Percentiles rank a stretch among this genome's conserved stretches.
Conservation (phyloP, 192 early-diverging fungal genomes). For the Cladochytrium replicatum region DNA sequence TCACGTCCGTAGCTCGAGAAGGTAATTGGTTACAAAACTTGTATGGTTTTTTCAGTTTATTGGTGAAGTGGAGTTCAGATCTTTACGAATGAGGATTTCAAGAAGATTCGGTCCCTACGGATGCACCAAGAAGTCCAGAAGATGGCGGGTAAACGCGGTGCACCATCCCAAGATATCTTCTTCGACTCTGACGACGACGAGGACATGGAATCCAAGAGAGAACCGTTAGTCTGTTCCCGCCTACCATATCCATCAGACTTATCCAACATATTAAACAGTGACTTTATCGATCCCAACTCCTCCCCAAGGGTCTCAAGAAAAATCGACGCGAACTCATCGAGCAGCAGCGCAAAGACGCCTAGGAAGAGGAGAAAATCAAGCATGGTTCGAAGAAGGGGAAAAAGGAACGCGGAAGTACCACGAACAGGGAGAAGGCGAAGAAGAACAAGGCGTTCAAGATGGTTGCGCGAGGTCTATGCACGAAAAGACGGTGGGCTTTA, state of each 20-base stretch:
- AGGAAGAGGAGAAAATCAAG: conserved; percentile 82
- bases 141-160: conserved; percentile 23
- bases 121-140: conserved; percentile 50
- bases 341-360: conserved; percentile 80
- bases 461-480: conserved; percentile 70
- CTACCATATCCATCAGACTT: too few species aligned
- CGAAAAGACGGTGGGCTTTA: conserved; percentile 26
- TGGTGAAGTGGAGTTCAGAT: conserved; percentile 38
- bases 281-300: not conserved
- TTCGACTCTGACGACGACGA: not conserved
- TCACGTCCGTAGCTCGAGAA: conserved; percentile 30
- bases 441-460: conserved; percentile 88
- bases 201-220: too few species aligned
- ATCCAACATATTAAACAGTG: not conserved
- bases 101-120: conserved; percentile 66
- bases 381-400: conserved; percentile 79
- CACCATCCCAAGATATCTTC: not conserved
- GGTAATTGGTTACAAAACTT: conserved; percentile 13
- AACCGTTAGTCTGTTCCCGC: too few species aligned
- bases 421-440: conserved; percentile 88
- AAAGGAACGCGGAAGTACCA: conserved; percentile 60
- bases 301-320: not conserved
- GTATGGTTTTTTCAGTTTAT: not conserved
- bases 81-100: conserved; percentile 87
- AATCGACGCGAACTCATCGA: too few species aligned